These are phyloP conservation scores for Cinchona pubescens DNA, from an alignment of 257 asterid genomes.

Conservation along the genomic window DNA sequence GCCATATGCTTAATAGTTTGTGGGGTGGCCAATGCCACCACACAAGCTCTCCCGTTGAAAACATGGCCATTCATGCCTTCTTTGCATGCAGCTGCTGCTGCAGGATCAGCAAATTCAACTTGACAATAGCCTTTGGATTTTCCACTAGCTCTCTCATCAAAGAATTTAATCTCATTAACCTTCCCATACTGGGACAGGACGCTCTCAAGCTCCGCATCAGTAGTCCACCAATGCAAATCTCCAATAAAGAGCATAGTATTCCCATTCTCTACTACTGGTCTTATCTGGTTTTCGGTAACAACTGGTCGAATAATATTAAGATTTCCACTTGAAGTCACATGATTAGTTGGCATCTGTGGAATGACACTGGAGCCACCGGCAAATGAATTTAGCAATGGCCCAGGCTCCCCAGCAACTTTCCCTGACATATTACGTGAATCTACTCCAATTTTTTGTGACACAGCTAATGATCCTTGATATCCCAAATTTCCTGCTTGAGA, in stretches of 20 bases:
- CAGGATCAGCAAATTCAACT: constrained; percentile 48
- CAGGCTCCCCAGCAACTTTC: constrained; percentile 44
- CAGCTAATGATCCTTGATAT: constrained; percentile 46
- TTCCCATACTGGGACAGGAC: constrained; percentile 43
- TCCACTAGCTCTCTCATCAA: constrained; percentile 62
- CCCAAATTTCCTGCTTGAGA: constrained; percentile 51
- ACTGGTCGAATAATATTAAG: constrained; percentile 40
- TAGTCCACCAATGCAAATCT: constrained; percentile 64
- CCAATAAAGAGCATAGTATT: constrained; percentile 55
- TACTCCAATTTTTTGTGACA: constrained; percentile 36
- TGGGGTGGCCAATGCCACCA: constrained; percentile 51
- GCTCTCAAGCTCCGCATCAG: constrained; percentile 54
- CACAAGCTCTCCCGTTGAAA: constrained; percentile 56
- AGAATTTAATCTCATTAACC: constrained; percentile 54
- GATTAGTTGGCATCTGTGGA: constrained; percentile 43
- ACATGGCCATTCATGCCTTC: constrained; percentile 48
- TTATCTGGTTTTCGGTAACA: constrained; percentile 46
- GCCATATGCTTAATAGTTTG: constrained; percentile 51
- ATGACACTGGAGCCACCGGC: constrained; percentile 44
- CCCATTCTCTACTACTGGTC: constrained; percentile 64
- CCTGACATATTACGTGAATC: constrained; percentile 39
- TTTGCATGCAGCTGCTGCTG: constrained; percentile 52
- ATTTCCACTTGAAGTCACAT: constrained; percentile 35
- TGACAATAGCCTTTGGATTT: constrained; percentile 62
- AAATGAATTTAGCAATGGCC: constrained; percentile 37